These are phyloP conservation scores for Lithohypha guttulata DNA, from an alignment of 2,329 filamentous ascomycete species.

Conservation along the genomic window DNA sequence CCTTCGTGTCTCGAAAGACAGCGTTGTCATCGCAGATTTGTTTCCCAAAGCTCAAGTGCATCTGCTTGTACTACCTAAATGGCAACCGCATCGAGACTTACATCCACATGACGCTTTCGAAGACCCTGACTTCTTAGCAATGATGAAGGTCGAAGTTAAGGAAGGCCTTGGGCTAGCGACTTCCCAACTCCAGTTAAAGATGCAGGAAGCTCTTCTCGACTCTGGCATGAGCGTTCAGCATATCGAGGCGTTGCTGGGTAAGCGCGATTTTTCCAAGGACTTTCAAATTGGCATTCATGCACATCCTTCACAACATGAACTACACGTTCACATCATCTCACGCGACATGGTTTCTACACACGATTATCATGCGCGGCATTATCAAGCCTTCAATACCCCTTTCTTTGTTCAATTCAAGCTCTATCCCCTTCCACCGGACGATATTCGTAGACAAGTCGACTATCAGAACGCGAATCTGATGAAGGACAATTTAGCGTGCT, in stretches of 20 bases:
- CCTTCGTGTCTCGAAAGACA: slow-evolving; percentile 49
- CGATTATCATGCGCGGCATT: slow-evolving; percentile 74
- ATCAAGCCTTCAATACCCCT: slow-evolving; percentile 77
- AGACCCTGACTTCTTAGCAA: slow-evolving; percentile 56
- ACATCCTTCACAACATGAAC: slow-evolving; percentile 78
- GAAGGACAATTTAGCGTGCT: slow-evolving; percentile 60
- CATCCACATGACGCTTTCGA: slow-evolving; percentile 72
- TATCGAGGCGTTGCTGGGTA: slow-evolving; percentile 32
- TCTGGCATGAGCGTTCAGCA: slow-evolving; percentile 55
- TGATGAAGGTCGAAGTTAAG: slow-evolving; percentile 50
- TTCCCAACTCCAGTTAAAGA: slow-evolving; percentile 15
- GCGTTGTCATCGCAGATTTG: slow-evolving; percentile 70
- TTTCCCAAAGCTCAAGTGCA: slow-evolving; percentile 82
- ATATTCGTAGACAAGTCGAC: slow-evolving; percentile 50
- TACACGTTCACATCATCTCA: slow-evolving; percentile 82
- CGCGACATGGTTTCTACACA: slow-evolving; percentile 63
- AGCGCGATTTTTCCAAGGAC: slow-evolving; percentile 63
- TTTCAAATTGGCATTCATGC: slow-evolving; percentile 74
- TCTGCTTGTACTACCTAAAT: slow-evolving; percentile 74
- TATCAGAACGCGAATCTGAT: slow-evolving; percentile 46
- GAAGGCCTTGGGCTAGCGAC: slow-evolving; percentile 52
- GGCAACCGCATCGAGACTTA: slow-evolving; percentile 45
- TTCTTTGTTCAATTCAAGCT: slow-evolving; percentile 72
- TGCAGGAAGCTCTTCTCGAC: slow-evolving; percentile 43
- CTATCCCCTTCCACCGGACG: slow-evolving; percentile 61